Evolutionary conservation across 2,329 filamentous ascomycete genomes (phyloP), one percentile per base, ranked within the genome.

Genomic region (Fusarium incarnatum): DNA sequence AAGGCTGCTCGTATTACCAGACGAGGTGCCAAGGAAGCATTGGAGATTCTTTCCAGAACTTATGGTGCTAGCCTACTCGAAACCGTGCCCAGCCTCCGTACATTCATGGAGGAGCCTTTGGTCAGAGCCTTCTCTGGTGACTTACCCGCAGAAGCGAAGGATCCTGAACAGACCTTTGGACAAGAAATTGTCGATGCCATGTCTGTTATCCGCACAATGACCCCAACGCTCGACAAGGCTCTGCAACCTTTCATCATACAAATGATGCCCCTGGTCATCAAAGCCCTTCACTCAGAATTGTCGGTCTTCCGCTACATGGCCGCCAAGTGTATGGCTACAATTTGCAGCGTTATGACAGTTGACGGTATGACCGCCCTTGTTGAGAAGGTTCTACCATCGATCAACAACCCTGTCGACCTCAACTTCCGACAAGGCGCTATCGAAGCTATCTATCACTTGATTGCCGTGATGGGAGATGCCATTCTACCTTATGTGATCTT

Each of bases 401-500:
- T 98, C 80, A 96, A 87, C 82, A 98, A 98, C 74, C 92, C 94
- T 2, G 82, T 97, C 64, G 95, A 99, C 75, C 87, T 98, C 30
- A 91, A 93, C 77, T 92, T 91, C 81, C 91, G 96, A 41, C 96
- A 99, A 82, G 96, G 96, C 68, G 94, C 94, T 8, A 96, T 97
- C 60, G 96, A 99, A 81, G 94, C 90, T 73, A 92, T 99, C 64
- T 99, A 99, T 78, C 96, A 99, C 80, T 84, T 99, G 63, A 99
- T 99, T 70, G 93, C 97, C 64, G 94, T 98, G 54, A 99, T 99
- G 96, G 96, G 97, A 67, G 96, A 98, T 78, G 88, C 89, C 40
- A 99, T 99, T 60, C 82, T 99, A 30, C 96, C 97, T 5, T 99
- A 99, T 76, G 96, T 99, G 68, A 98, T 99, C 75, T 99, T 99